These are phyloP conservation scores for Ciborinia camelliae DNA, from an alignment of 2,329 filamentous ascomycete genomes.

Conservation along the genomic window DNA sequence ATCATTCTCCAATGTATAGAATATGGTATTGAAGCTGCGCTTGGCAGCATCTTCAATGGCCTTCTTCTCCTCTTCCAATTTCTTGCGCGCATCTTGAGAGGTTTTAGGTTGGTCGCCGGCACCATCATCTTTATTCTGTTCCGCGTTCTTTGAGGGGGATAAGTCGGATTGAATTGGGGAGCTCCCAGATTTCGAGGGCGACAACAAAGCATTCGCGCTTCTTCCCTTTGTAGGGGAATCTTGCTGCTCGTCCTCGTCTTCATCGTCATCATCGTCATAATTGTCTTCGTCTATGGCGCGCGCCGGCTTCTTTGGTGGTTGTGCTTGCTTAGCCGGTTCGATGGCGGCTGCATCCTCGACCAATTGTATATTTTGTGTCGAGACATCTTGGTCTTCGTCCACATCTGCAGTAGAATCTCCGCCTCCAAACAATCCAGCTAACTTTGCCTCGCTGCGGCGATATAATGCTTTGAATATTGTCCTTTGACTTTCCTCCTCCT, in stretches of 20 bases:
- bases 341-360: conserved; percentile 48
- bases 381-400: conserved; percentile 31
- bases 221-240: conserved; percentile 52
- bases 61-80: conserved; percentile 86
- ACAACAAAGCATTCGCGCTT: conserved; percentile 52
- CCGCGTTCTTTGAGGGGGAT: conserved; percentile 52
- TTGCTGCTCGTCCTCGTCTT: conserved; percentile 57
- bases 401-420: conserved; percentile 31
- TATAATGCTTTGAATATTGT: conserved; percentile 75
- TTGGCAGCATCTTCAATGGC: conserved; percentile 87
- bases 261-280: conserved; percentile 79
- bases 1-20: conserved; percentile 94
- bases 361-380: conserved; percentile 37
- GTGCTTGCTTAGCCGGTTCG: conserved; percentile 47
- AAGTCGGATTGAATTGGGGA: conserved; percentile 53
- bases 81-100: conserved; percentile 86
- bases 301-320: conserved; percentile 66
- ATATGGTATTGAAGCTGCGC: conserved; percentile 86
- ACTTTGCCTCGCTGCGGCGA: conserved; percentile 70
- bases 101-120: conserved; percentile 60
- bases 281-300: conserved; percentile 80
- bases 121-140: conserved; percentile 50
- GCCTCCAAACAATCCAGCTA: conserved; percentile 69
- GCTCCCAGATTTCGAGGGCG: conserved; percentile 67
- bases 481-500: conserved; percentile 66